Evolutionary conservation across 23 red algal genomes (phyloP).

Genomic region (Chondrus crispus): DNA sequence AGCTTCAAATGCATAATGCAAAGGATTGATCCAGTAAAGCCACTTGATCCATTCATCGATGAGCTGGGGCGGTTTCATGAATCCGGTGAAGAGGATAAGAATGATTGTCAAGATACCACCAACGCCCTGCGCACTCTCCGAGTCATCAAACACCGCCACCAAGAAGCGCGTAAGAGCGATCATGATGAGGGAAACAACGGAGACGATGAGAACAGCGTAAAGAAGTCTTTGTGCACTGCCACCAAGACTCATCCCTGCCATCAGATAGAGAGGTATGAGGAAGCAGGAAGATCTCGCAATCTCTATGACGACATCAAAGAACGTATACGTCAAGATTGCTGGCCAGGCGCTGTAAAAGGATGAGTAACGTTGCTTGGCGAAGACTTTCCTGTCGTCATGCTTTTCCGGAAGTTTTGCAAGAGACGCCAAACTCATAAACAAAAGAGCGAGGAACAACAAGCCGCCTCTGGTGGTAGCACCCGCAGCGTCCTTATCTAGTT

Average conservation of each 20-base stretch:
- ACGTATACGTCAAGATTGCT: constrained; percentile 36
- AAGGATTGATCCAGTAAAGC: constrained; percentile 88
- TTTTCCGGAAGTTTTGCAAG: constrained; percentile 37
- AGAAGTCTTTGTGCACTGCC: constrained; percentile 52
- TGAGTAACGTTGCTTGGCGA: constrained; percentile 51
- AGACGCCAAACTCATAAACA: constrained; percentile 47
- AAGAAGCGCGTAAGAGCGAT: constrained; percentile 45
- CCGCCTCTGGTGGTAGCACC: constrained; percentile 57
- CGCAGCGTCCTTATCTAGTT: background rate
- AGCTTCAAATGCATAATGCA: constrained; percentile 79
- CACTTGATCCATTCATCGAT: constrained; percentile 78
- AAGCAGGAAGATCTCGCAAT: constrained; percentile 7
- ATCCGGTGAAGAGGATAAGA: constrained; percentile 72
- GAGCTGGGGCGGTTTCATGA: constrained; percentile 42
- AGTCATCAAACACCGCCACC: constrained; percentile 29
- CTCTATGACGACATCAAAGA: constrained; percentile 51
- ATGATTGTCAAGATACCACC: constrained; percentile 61
- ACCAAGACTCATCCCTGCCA: constrained; percentile 73
- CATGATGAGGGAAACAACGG: constrained; percentile 29
- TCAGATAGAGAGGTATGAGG: constrained; percentile 47
- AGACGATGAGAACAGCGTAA: constrained; percentile 43
- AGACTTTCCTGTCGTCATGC: constrained; percentile 53
- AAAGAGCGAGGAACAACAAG: constrained; percentile 61
- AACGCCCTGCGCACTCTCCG: constrained; percentile 36
- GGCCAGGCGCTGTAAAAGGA: constrained; percentile 64